Percentiles rank a stretch among this genome's conserved stretches.
Evolutionary conservation across 768 basidiomycete species (phyloP).

Genomic region (Nevesoporus exiguus): DNA sequence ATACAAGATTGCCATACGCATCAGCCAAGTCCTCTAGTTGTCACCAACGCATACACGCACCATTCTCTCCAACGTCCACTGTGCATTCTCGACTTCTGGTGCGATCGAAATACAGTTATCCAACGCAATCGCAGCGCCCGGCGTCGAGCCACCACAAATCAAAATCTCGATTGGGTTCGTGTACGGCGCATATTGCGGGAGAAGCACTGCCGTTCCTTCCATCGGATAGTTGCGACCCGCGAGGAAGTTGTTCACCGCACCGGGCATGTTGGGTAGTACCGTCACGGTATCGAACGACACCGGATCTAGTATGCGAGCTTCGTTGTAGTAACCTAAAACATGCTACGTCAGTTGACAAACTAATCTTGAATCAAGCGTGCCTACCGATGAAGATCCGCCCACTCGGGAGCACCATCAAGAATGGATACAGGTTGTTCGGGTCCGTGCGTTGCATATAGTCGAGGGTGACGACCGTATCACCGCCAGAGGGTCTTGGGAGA

Average conservation of each 20-base stretch:
- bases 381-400: slow-evolving; percentile 69
- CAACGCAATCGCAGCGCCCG: slow-evolving; percentile 45
- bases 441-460: slow-evolving; percentile 70
- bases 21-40: not conserved
- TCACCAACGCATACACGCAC: slow-evolving; percentile 36
- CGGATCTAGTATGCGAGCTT: slow-evolving; percentile 72
- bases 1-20: not conserved
- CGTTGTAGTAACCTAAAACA: slow-evolving; percentile 69
- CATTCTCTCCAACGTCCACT: slow-evolving; percentile 79
- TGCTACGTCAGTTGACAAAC: not conserved
- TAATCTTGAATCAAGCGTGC: not conserved
- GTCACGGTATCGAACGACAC: slow-evolving; percentile 58
- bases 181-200: slow-evolving; percentile 72
- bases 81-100: slow-evolving; percentile 58
- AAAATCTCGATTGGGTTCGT: slow-evolving; percentile 66
- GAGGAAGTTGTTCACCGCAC: slow-evolving; percentile 66
- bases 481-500: slow-evolving; percentile 63
- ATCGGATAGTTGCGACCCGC: slow-evolving; percentile 77
- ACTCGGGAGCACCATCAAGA: slow-evolving; percentile 67
- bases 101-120: slow-evolving; percentile 72
- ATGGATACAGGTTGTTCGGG: slow-evolving; percentile 80
- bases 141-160: slow-evolving; percentile 74
- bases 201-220: slow-evolving; percentile 64
- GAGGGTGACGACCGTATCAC: slow-evolving; percentile 55
- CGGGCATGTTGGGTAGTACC: slow-evolving; percentile 69